Evolutionary conservation across 805 yeast species (phyloP).

Genomic region (Nakazawaea ishiwadae): DNA sequence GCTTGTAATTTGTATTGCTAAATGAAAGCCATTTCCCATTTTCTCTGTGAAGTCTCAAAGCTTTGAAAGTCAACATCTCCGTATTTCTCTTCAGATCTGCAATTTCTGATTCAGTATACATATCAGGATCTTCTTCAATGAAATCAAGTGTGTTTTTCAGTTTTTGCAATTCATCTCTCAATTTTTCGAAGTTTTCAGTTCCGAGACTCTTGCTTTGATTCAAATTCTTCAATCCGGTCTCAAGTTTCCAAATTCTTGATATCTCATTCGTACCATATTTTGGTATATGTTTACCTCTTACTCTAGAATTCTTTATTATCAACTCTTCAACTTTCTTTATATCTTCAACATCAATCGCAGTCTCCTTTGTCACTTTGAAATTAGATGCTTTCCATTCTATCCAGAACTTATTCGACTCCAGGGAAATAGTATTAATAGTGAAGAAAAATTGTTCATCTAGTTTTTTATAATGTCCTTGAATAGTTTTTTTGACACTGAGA

Average conservation of each 20-base stretch:
- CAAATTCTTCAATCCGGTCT: constrained; percentile 6
- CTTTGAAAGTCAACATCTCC: constrained; percentile 12
- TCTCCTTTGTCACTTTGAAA: constrained; percentile 3
- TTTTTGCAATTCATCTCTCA: constrained; percentile 6
- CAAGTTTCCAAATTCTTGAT: constrained; percentile 9
- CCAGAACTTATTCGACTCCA: constrained; percentile 8
- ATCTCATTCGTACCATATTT: constrained; percentile 11
- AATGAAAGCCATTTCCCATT: constrained; percentile 10
- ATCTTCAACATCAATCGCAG: not conserved
- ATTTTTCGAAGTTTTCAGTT: constrained; percentile 1
- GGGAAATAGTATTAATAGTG: constrained; percentile 1
- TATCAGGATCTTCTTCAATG: constrained; percentile 10
- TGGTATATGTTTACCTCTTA: constrained; percentile 7
- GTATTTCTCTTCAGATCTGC: constrained; percentile 8
- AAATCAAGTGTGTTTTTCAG: not conserved
- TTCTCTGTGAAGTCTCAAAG: constrained; percentile 15
- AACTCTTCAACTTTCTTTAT: constrained; percentile 1
- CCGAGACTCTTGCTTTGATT: not conserved
- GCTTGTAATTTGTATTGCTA: constrained; percentile 6
- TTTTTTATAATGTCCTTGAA: constrained; percentile 7
- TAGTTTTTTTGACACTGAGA: not conserved
- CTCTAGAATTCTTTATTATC: constrained; percentile 6
- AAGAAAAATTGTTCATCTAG: constrained; percentile 6
- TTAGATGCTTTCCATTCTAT: constrained; percentile 5
- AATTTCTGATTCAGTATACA: constrained; percentile 8